Base-by-base conservation (phyloP, 163 green algal genomes). In the Chlorella variabilis region DNA sequence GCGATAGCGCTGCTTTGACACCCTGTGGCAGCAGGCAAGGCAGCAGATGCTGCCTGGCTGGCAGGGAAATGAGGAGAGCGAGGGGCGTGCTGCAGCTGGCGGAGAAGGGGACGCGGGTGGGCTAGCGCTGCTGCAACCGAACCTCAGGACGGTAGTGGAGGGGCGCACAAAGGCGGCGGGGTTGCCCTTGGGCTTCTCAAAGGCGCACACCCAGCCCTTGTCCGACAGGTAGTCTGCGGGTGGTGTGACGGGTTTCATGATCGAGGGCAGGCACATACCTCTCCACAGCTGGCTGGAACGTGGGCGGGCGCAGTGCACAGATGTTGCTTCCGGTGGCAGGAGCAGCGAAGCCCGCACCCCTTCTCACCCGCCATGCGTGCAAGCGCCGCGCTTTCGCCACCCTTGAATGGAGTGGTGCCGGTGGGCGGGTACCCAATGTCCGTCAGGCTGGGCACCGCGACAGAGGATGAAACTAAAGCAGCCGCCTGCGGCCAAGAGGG, bases 111-210 rank as follows among this genome's bases (percentile, higher is more conserved):
- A n/a, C n/a, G n/a, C n/a, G n/a, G n/a, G n/a, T n/a, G n/a, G n/a
- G n/a, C n/a, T n/a, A n/a, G n/a, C n/a, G n/a, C n/a, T n/a, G n/a
- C 61, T 27, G 61, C 61, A 3, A 4, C 1, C 56, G 5, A 18
- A 59, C 73, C 73, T 96, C n/a, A 98, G 93, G 66, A 95, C 92
- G 13, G 95, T 98, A 62, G 95, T 98, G 73, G 94, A 88, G 9
- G 84, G 93, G 88, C 82, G 82, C 58, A 29, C 33, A 15, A 96
- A 95, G 15, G 88, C 89, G 18, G 90, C 87, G 15, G 95, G 95
- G 70, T 96, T 89, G 29, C 92, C 95, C 66, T 95, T 93, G 41
- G 93, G 95, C 89, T 93, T 93, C 41, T 93, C 89, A 82, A 96
- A 96, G 18, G 83, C 67, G 17, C 81, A 83, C 29, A 98, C 91